phyloP scores from a whole-genome alignment of 169 alveolate species.

The Eimeria maxima region DNA sequence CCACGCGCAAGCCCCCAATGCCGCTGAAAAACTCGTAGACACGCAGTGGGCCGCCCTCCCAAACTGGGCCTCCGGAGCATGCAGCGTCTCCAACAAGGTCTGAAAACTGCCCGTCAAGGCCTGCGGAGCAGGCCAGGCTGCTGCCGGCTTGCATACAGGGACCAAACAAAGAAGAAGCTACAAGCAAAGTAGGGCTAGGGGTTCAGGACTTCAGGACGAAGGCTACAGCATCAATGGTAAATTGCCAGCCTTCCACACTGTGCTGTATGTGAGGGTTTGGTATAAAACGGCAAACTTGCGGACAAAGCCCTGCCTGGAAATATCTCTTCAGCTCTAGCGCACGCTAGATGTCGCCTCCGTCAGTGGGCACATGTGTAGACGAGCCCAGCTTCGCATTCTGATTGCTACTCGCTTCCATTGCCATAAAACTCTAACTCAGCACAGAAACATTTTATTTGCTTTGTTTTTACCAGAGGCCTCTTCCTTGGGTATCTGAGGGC shows the following conservation, averaged over 20 bases:
- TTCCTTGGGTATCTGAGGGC: background rate
- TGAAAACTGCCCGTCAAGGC: slow-evolving; percentile 7
- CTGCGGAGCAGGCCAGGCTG: background rate
- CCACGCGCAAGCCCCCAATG: slow-evolving; percentile 88
- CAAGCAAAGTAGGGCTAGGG: background rate
- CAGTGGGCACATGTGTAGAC: background rate
- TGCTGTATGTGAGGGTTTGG: background rate
- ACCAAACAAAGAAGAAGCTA: background rate
- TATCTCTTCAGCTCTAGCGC: background rate
- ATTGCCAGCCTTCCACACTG: background rate
- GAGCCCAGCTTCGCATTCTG: background rate
- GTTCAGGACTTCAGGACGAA: background rate
- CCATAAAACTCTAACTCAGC: background rate
- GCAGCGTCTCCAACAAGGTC: slow-evolving; percentile 7
- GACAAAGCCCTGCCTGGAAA: background rate
- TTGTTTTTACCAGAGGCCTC: background rate
- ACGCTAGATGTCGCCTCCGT: background rate
- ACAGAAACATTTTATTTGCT: background rate
- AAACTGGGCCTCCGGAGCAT: slow-evolving; percentile 4
- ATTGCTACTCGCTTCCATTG: background rate
- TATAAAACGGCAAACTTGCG: background rate
- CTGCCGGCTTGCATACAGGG: slow-evolving; percentile 3
- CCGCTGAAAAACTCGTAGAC: slow-evolving; percentile 87
- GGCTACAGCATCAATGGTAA: background rate
- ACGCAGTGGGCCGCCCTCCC: slow-evolving; percentile 51